A percentile compares a stretch with the other conserved stretches of the same genome.
Evolutionary conservation across 257 asterid species (phyloP).

Genomic region (Eucommia ulmoides): DNA sequence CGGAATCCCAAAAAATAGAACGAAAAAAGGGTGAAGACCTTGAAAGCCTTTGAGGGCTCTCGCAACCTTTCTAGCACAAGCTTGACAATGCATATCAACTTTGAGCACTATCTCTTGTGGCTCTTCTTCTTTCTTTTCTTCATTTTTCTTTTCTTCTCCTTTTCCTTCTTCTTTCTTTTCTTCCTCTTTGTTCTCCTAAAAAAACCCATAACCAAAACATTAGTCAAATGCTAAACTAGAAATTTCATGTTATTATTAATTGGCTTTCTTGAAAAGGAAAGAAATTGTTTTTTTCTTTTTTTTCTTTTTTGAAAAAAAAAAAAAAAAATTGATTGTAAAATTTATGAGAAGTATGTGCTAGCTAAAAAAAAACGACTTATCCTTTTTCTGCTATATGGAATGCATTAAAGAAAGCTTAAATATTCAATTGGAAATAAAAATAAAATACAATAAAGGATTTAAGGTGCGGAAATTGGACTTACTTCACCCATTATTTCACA

Average conservation of each 20-base stretch:
- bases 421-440: not conserved
- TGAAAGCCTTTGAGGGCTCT: conserved; percentile 57
- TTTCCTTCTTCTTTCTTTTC: conserved; percentile 5
- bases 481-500: conserved; percentile 12
- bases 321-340: not conserved
- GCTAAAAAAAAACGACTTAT: no score
- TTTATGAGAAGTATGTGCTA: not conserved
- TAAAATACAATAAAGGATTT: conserved; percentile 1
- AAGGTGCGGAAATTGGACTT: not conserved
- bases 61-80: conserved; percentile 78
- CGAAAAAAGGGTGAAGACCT: conserved; percentile 19
- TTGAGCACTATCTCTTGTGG: conserved; percentile 50
- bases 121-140: conserved; percentile 16
- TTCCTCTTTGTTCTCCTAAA: conserved; percentile 10
- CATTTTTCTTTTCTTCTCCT: conserved; percentile 7
- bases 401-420: not conserved
- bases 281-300: no score
- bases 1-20: not conserved
- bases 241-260: no score
- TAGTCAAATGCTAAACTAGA: no score
- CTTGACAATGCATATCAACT: conserved; percentile 90
- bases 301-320: conserved; percentile 21
- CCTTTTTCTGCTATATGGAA: not conserved
- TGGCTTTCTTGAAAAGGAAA: no score
- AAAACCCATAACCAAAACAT: no score